phyloP scores from a whole-genome alignment of 2,329 filamentous ascomycete species.

The Thielaviopsis populi region DNA sequence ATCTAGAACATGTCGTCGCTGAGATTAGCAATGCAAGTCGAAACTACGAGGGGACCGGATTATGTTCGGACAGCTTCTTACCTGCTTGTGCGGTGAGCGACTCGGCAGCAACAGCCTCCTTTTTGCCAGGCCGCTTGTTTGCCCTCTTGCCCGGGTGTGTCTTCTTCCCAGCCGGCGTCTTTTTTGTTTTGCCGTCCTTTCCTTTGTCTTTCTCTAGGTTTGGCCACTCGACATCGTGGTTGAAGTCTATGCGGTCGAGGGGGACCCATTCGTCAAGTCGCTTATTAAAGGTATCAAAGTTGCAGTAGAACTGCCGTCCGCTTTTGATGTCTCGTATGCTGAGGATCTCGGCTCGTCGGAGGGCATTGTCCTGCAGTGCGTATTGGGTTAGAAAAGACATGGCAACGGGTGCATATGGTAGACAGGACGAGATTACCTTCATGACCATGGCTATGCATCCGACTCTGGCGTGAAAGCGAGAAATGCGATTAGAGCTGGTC shows the following conservation, averaged over 20 bases:
- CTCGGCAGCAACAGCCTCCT: conserved; percentile 38
- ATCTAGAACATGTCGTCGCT: conserved; percentile 1
- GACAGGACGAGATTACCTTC: conserved; percentile 25
- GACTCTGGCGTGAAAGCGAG: conserved; percentile 23
- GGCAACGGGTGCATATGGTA: not conserved
- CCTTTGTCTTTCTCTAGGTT: conserved; percentile 70
- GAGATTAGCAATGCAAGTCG: not conserved
- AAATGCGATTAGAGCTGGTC: not conserved
- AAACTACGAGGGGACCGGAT: not conserved
- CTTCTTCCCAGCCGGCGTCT: conserved; percentile 42
- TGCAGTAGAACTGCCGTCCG: conserved; percentile 81
- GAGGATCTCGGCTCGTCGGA: conserved; percentile 89
- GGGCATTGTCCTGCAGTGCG: conserved; percentile 48
- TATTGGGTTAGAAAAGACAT: not conserved
- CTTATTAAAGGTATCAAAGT: conserved; percentile 98
- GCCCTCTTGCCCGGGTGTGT: conserved; percentile 43
- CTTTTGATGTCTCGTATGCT: conserved; percentile 84
- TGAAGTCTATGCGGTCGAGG: conserved; percentile 66
- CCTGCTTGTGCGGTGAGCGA: conserved; percentile 28
- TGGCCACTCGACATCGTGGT: conserved; percentile 91
- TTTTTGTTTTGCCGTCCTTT: conserved; percentile 64
- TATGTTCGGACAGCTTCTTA: not conserved
- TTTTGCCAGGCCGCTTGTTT: conserved; percentile 39
- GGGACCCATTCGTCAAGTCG: conserved; percentile 73
- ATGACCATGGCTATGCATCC: conserved; percentile 47